These are phyloP conservation scores for Cunninghamia lanceolata DNA, from an alignment of 75 land plant genomes.

Conservation along the genomic window DNA sequence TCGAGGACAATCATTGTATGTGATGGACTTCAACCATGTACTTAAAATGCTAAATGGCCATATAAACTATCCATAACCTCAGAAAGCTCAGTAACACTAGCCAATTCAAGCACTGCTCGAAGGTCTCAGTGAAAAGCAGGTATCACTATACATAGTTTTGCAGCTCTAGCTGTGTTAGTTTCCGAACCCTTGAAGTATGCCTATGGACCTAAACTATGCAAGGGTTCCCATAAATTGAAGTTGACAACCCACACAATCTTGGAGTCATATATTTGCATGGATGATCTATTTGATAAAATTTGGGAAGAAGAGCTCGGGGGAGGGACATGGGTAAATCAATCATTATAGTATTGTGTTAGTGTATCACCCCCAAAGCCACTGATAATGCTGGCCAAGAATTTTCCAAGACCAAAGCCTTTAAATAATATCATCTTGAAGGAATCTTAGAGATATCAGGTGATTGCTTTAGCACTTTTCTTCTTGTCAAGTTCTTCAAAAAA, in stretches of 20 bases:
- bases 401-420: too few relatives aligned
- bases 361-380: background rate
- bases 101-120: slow-evolving; percentile 71
- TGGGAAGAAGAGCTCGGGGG: background rate
- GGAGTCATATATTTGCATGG: background rate
- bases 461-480: too few relatives aligned
- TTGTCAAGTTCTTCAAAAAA: too few relatives aligned
- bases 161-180: background rate
- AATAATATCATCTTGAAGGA: too few relatives aligned
- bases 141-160: slow-evolving; percentile 12
- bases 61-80: slow-evolving; percentile 77
- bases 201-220: background rate
- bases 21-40: slow-evolving; percentile 80
- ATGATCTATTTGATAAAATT: background rate
- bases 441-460: too few relatives aligned
- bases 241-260: background rate
- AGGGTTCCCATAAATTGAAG: background rate
- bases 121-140: slow-evolving; percentile 73
- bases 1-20: slow-evolving; percentile 27
- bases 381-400: too few relatives aligned
- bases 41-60: slow-evolving; percentile 92
- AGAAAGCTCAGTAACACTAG: slow-evolving; percentile 73
- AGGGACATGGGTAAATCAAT: background rate
- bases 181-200: background rate
- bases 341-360: background rate